A percentile compares a stretch with the other conserved stretches of the same genome.
These are phyloP conservation scores for Heliamphora exappendiculata DNA, from an alignment of 148 eudicot species.

Conservation along the genomic window DNA sequence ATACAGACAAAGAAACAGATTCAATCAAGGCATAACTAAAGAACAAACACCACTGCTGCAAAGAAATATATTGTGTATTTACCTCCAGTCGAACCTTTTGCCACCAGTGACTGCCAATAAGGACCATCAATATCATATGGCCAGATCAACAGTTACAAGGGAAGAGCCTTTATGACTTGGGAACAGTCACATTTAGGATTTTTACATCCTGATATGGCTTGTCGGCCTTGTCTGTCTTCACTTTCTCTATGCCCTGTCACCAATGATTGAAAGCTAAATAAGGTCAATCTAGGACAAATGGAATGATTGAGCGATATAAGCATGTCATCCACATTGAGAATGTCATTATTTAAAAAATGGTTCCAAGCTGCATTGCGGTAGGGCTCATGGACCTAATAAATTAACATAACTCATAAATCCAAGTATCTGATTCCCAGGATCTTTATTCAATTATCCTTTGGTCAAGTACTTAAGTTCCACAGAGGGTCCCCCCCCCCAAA, in stretches of 20 bases:
- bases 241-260: slow-evolving; percentile 83
- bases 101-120: neutral
- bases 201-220: slow-evolving; percentile 95
- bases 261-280: neutral
- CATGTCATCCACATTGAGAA: neutral
- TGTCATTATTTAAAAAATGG: neutral
- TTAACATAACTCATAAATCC: neutral
- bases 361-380: neutral
- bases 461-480: neutral
- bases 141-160: neutral
- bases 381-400: neutral
- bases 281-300: neutral
- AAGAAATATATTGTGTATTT: neutral
- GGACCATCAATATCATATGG: neutral
- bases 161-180: slow-evolving; percentile 47
- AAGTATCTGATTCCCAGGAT: neutral
- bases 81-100: neutral
- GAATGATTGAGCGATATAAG: neutral
- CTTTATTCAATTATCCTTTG: neutral
- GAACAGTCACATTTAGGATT: slow-evolving; percentile 91
- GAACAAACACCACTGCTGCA: neutral
- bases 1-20: neutral
- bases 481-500: neutral
- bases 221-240: slow-evolving; percentile 84
- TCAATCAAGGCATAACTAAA: neutral